phyloP scores from a whole-genome alignment of 371 early-diverging fungal genomes.

The Mortierella sp. region DNA sequence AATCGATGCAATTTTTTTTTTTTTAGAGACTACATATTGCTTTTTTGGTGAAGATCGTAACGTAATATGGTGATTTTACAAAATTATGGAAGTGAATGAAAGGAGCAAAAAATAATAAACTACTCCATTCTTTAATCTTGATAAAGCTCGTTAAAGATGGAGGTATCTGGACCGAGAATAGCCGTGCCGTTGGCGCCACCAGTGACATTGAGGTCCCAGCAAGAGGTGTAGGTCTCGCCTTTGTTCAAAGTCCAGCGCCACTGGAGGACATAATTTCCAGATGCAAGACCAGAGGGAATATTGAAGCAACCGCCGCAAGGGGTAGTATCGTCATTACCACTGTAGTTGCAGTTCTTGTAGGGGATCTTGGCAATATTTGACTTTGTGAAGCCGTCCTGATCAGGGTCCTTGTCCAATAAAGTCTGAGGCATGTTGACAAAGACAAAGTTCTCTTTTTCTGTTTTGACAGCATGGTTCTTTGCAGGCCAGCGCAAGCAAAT shows the following conservation, averaged over 20 bases:
- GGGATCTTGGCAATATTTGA: conserved; percentile 27
- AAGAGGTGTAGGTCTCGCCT: conserved; percentile 46
- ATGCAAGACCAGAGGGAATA: conserved; percentile 9
- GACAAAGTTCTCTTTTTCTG: conserved; percentile 20
- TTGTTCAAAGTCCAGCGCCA: conserved; percentile 51
- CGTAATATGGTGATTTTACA: too few species aligned
- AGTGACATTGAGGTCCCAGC: conserved; percentile 51
- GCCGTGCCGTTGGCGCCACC: background rate
- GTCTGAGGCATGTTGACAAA: conserved; percentile 46
- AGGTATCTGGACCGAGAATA: background rate
- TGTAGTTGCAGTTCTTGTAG: conserved; percentile 39
- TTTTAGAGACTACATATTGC: too few species aligned
- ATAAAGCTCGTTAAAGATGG: conserved; percentile 34
- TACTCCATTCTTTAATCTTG: conserved; percentile 9
- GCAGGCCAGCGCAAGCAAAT: conserved; percentile 73
- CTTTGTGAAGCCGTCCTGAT: conserved; percentile 22
- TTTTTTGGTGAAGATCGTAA: too few species aligned
- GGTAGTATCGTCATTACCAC: conserved; percentile 18
- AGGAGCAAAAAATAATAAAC: background rate
- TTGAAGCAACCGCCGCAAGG: conserved; percentile 54
- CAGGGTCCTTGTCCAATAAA: conserved; percentile 23
- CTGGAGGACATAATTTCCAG: conserved; percentile 45
- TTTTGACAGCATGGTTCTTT: conserved; percentile 50
- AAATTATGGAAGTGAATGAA: background rate
- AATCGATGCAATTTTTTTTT: too few species aligned